Percentiles rank a stretch among this genome's conserved stretches.
phyloP scores from a whole-genome alignment of 495 filamentous ascomycete genomes.

The Aspergillus indologenus region DNA sequence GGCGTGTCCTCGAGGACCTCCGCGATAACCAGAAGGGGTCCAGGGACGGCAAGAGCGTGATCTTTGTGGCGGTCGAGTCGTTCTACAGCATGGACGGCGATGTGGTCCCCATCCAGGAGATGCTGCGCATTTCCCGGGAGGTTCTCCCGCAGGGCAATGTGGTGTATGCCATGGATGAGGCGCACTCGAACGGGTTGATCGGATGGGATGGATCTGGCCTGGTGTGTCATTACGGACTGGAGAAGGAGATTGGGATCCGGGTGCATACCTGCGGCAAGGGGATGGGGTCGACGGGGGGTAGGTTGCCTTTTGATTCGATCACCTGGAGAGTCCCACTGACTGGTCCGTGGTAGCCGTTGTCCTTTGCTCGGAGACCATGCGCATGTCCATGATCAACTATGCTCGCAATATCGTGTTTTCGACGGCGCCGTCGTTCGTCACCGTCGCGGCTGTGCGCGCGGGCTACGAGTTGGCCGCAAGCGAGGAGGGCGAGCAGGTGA shows the following conservation, averaged over 20 bases:
- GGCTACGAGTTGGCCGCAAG: slow-evolving; percentile 3
- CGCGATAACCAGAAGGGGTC: slow-evolving; percentile 22
- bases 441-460: background rate
- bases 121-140: slow-evolving; percentile 47
- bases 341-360: background rate
- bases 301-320: slow-evolving; percentile 11
- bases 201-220: slow-evolving; percentile 55
- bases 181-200: slow-evolving; percentile 59
- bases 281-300: slow-evolving; percentile 60
- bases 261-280: slow-evolving; percentile 67
- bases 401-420: background rate
- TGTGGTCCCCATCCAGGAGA: slow-evolving; percentile 49
- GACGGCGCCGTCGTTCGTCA: background rate
- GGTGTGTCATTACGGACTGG: slow-evolving; percentile 54
- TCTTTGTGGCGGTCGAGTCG: slow-evolving; percentile 59
- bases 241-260: slow-evolving; percentile 54
- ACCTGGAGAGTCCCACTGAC: background rate
- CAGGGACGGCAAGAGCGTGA: slow-evolving; percentile 17
- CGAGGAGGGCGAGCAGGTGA: slow-evolving; percentile 4
- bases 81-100: slow-evolving; percentile 75
- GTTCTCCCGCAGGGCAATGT: slow-evolving; percentile 50
- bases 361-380: background rate
- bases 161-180: slow-evolving; percentile 64
- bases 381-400: slow-evolving; percentile 4
- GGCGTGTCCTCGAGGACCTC: slow-evolving; percentile 25